Percentiles rank a stretch among this genome's conserved stretches.
Evolutionary conservation across 805 yeast species (phyloP).

Genomic region (Torulaspora franciscae): DNA sequence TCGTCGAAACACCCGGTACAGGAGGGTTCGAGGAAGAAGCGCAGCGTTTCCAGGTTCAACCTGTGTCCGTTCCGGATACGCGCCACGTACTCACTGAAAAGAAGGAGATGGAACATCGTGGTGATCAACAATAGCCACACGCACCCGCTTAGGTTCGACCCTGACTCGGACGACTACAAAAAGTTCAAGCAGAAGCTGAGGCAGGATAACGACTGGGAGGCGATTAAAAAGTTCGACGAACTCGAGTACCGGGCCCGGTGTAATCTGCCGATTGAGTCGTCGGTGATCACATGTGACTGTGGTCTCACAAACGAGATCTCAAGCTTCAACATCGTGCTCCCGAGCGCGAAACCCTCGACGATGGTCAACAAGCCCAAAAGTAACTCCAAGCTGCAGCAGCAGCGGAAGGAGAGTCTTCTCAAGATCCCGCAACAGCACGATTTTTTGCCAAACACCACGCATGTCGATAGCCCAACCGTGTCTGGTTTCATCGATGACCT

Average conservation of each 20-base stretch:
- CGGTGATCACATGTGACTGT: constrained; percentile 37
- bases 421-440: constrained; percentile 21
- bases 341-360: constrained; percentile 21
- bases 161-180: constrained; percentile 35
- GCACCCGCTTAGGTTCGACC: constrained; percentile 42
- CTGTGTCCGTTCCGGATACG: constrained; percentile 62
- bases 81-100: constrained; percentile 53
- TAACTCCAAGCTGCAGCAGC: constrained; percentile 11
- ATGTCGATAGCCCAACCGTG: constrained; percentile 8
- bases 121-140: constrained; percentile 58
- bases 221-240: constrained; percentile 36
- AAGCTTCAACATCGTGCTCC: constrained; percentile 34
- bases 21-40: constrained; percentile 22
- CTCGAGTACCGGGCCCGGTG: constrained; percentile 33
- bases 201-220: constrained; percentile 29
- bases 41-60: constrained; percentile 34
- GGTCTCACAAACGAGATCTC: constrained; percentile 36
- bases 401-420: constrained; percentile 16
- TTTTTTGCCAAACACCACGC: constrained; percentile 15
- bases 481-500: constrained; percentile 12
- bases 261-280: constrained; percentile 32
- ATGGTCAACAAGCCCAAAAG: constrained; percentile 17
- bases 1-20: constrained; percentile 6
- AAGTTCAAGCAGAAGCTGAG: constrained; percentile 32
- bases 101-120: constrained; percentile 54